phyloP scores from a whole-genome alignment of 352 stramenopile genomes.

The Phytophthora cryptogea region DNA sequence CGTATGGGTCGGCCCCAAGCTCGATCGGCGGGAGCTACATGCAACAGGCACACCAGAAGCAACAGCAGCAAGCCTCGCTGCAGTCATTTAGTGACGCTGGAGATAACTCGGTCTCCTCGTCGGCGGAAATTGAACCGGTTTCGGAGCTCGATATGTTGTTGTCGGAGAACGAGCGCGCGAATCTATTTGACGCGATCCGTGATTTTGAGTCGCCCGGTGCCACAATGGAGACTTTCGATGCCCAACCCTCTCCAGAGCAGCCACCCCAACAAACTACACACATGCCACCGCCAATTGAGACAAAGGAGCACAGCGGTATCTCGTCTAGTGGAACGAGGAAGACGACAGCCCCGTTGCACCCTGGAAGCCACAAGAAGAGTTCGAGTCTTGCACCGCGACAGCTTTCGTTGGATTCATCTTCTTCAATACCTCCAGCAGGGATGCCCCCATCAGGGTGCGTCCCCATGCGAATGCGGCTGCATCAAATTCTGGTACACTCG shows the following conservation, averaged over 20 bases:
- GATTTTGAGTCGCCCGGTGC: slow-evolving; percentile 60
- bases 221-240: slow-evolving; percentile 15
- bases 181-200: slow-evolving; percentile 74
- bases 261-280: slow-evolving; percentile 14
- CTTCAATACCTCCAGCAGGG: slow-evolving; percentile 25
- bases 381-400: slow-evolving; percentile 21
- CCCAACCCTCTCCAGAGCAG: slow-evolving; percentile 12
- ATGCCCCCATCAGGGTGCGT: slow-evolving; percentile 33
- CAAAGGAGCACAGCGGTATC: slow-evolving; percentile 19
- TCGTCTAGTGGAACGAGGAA: slow-evolving; percentile 16
- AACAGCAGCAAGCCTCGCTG: slow-evolving; percentile 16
- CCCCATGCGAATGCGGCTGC: slow-evolving; percentile 42
- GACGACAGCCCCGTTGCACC: slow-evolving; percentile 24
- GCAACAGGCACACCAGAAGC: slow-evolving; percentile 29
- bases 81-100: slow-evolving; percentile 10
- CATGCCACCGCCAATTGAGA: slow-evolving; percentile 20
- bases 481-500: slow-evolving; percentile 51
- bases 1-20: slow-evolving; percentile 30
- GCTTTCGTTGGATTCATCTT: slow-evolving; percentile 39
- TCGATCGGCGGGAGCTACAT: slow-evolving; percentile 28
- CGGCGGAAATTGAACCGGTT: slow-evolving; percentile 22
- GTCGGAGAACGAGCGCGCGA: slow-evolving; percentile 66
- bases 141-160: slow-evolving; percentile 61
- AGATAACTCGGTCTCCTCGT: slow-evolving; percentile 18
- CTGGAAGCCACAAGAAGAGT: slow-evolving; percentile 28